Evolutionary conservation across 495 filamentous ascomycete species (phyloP), one percentile per base, ranked within the genome.

Genomic region (Daldinia concentrica): DNA sequence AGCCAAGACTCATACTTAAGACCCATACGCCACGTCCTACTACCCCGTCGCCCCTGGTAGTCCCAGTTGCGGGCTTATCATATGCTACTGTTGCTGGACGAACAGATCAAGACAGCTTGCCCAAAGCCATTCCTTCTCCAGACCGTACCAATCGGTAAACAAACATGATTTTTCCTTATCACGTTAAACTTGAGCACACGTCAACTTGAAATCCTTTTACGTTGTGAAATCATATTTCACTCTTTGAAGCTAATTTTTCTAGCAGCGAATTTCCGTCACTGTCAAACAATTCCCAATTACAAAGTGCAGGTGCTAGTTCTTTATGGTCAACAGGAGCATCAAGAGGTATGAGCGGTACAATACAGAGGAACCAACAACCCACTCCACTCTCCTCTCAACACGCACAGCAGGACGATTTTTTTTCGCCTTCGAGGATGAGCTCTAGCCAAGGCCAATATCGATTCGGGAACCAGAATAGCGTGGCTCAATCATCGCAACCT

Each of bases 261-360:
- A 43, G 72, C 66, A 96, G 93, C 56, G 93, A 97, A 76, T 97
- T 97, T 70, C 93, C 93, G 43, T 92, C 91, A 0, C 79, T 97
- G 72, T 93, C 91, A 61, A 90, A 89, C 69, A 85, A 82, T 43
- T 79, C 89, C 27, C 87, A 91, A 48, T 86, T 93, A 74, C 84
- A 90, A 24, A 80, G 74, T 14, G 68, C 81, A 12, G 79, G 55
- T 34, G 77, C 78, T 9, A 76, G 80, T 12, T 82, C 83, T 0
- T 79, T 94, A 73, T 95, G 93, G 93, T 87, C 90, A 41, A 71
- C 79, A 22, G 77, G 77, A 60, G 78, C 79, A 19, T 77, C 81
- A 11, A 80, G 84, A 52, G 80, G 74, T 58, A 66, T 86, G 22
- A 78, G 76, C 62, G 89, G 87, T 7, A 85, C 87, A 3, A 87